Evolutionary conservation across 306 rosid genomes (phyloP), one percentile per base, ranked within the genome.

Genomic region (Cucurbita moschata): DNA sequence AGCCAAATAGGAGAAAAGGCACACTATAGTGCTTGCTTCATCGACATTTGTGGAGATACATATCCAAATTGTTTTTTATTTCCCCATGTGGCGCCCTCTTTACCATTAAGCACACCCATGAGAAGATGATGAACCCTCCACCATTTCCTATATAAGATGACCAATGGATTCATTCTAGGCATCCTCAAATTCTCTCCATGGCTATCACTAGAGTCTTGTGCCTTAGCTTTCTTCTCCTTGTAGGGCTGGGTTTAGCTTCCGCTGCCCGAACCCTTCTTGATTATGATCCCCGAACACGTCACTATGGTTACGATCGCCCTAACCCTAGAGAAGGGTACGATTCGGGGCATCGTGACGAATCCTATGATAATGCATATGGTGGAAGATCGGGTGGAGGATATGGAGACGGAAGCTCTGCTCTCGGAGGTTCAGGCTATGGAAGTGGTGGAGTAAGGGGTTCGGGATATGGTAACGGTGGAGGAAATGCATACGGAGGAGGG

Each of bases 231-330:
- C 72, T 88, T 50, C 66, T 84, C 10, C 71, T 87, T 1, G 23
- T 89, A 69, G 77, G 85, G 73, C 47, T 88, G 4, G 87, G 90
- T 4, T 21, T 85, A 40, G 83, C 89, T 74, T 88, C 92, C 5
- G 86, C 92, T 0, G 80, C 83, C 38, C 80, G 96, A 83, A 68
- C 82, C 19, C 77, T 87, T n/a, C 88, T 92, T 38, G 78, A 71
- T 44, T 73, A 75, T 81, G 88, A 77, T n/a, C 75, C 73, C 7
- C 44, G 12, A 12, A 12, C 68, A 37, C 66, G 12, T 78, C 14
- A 82, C 60, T 76, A 80, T n/a, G 78, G 75, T 8, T 50, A 23
- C 7, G 85, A 77, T 52, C 59, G 54, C 7, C 47, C 68, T 8
- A 38, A 1, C 16, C 68, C 68, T 52, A 76, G 55, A 39, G 43